These are phyloP conservation scores for Chrysosporium queenslandicum DNA, from an alignment of 2,329 filamentous ascomycete genomes.

Conservation along the genomic window DNA sequence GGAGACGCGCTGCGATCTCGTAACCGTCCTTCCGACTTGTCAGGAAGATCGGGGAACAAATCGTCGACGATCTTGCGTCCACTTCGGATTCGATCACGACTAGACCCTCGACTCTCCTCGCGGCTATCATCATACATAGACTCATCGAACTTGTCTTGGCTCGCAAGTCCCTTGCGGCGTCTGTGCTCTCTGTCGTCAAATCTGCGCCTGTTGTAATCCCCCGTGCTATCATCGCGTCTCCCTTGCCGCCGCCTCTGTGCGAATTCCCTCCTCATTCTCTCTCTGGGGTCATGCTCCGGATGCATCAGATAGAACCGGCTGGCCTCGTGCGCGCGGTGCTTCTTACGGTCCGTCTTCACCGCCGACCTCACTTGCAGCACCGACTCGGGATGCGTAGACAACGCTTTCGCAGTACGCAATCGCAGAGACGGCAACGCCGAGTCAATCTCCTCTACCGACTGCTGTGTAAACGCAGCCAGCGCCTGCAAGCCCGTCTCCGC, in stretches of 20 bases:
- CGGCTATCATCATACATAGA: slow-evolving; percentile 71
- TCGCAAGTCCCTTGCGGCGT: slow-evolving; percentile 37
- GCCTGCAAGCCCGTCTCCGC: slow-evolving; percentile 46
- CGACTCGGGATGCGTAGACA: slow-evolving; percentile 58
- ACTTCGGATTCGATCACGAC: slow-evolving; percentile 25
- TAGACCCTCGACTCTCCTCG: slow-evolving; percentile 14
- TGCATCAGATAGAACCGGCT: slow-evolving; percentile 91
- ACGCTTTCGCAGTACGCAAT: slow-evolving; percentile 57
- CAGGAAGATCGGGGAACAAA: slow-evolving; percentile 32
- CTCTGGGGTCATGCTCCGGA: slow-evolving; percentile 76
- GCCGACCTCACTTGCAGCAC: slow-evolving; percentile 64
- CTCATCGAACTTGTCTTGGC: slow-evolving; percentile 55
- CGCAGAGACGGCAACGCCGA: slow-evolving; percentile 49
- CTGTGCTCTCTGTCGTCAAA: slow-evolving; percentile 52
- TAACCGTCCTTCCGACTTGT: slow-evolving; percentile 37
- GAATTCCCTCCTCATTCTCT: slow-evolving; percentile 51
- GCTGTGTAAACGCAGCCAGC: slow-evolving; percentile 41
- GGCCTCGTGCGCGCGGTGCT: slow-evolving; percentile 62
- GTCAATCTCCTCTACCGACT: slow-evolving; percentile 20
- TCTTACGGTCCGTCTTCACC: slow-evolving; percentile 67
- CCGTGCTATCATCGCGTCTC: slow-evolving; percentile 29
- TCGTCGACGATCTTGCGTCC: slow-evolving; percentile 24
- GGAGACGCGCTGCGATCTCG: slow-evolving; percentile 54
- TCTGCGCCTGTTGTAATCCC: slow-evolving; percentile 41
- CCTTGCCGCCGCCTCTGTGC: slow-evolving; percentile 37